These are phyloP conservation scores for Penicillium italicum DNA, from an alignment of 2,329 filamentous ascomycete genomes.

Conservation along the genomic window DNA sequence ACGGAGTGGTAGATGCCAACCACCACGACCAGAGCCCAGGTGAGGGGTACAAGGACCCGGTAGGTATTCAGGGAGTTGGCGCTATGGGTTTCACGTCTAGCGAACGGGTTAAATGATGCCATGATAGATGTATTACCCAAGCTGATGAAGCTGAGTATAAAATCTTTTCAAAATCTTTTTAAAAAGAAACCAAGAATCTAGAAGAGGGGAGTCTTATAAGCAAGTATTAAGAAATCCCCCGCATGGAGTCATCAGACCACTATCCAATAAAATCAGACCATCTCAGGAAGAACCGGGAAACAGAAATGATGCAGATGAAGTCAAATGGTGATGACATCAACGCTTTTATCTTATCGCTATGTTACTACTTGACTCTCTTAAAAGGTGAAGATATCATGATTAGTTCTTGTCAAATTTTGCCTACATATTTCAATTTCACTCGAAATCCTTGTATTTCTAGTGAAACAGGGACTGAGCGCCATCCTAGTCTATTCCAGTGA, in stretches of 20 bases:
- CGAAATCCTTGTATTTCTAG: neutral
- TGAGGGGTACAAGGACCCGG: constrained; percentile 69
- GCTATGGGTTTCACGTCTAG: constrained; percentile 64
- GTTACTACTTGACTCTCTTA: neutral
- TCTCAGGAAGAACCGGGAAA: neutral
- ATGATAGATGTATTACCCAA: constrained; percentile 7
- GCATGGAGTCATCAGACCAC: constrained; percentile 2
- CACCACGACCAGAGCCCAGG: constrained; percentile 71
- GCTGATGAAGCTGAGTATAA: neutral
- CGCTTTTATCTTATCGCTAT: neutral
- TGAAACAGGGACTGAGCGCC: neutral
- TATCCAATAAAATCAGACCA: neutral
- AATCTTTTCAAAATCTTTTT: too few species aligned
- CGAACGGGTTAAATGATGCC: constrained; percentile 64
- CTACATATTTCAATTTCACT: neutral
- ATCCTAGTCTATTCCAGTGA: neutral
- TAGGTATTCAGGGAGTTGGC: constrained; percentile 63
- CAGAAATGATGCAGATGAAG: neutral
- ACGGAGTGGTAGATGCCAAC: constrained; percentile 71
- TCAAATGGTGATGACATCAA: constrained; percentile 4
- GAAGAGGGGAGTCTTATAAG: constrained; percentile 2
- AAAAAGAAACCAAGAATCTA: neutral
- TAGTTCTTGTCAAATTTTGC: too few species aligned
- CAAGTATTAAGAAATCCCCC: neutral
- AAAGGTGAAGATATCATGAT: neutral